These are phyloP conservation scores for Escallonia herrerae DNA, from an alignment of 129 eudicot species.

Conservation along the genomic window DNA sequence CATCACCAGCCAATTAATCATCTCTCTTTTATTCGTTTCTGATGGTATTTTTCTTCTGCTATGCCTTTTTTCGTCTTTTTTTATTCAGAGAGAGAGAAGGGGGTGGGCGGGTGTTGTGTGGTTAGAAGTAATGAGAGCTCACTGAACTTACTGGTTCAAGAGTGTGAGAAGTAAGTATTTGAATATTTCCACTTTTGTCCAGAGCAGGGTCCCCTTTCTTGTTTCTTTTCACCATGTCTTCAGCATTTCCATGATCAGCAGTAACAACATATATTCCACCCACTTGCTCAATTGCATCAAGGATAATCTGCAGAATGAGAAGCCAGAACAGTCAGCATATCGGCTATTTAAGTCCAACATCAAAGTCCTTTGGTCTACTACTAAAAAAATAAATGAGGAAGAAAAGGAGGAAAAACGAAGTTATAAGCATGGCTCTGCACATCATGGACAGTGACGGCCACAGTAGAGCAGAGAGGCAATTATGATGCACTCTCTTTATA, in stretches of 20 bases:
- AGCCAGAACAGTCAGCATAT: neutral
- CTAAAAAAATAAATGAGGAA: neutral
- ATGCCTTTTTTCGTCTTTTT: neutral
- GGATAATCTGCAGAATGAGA: constrained; percentile 61
- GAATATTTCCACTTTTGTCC: constrained; percentile 57
- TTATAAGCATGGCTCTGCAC: too few relatives aligned
- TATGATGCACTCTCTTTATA: too few relatives aligned
- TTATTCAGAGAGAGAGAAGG: too few relatives aligned
- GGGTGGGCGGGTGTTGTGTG: neutral
- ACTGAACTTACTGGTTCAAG: constrained; percentile 42
- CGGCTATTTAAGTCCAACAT: neutral
- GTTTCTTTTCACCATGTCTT: constrained; percentile 69
- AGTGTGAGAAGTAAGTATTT: constrained; percentile 65
- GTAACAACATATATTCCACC: constrained; percentile 63
- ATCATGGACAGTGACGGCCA: neutral
- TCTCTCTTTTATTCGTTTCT: too few relatives aligned
- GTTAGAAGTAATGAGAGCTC: neutral
- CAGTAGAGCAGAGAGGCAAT: neutral
- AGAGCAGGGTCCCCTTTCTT: constrained; percentile 59
- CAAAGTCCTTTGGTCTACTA: neutral
- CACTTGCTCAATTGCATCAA: constrained; percentile 65
- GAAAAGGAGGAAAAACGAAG: neutral
- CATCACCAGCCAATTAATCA: too few relatives aligned
- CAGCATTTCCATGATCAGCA: constrained; percentile 74
- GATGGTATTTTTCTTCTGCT: too few relatives aligned